phyloP scores from a whole-genome alignment of 805 yeast genomes.

The Hermanozyma aechmeae region DNA sequence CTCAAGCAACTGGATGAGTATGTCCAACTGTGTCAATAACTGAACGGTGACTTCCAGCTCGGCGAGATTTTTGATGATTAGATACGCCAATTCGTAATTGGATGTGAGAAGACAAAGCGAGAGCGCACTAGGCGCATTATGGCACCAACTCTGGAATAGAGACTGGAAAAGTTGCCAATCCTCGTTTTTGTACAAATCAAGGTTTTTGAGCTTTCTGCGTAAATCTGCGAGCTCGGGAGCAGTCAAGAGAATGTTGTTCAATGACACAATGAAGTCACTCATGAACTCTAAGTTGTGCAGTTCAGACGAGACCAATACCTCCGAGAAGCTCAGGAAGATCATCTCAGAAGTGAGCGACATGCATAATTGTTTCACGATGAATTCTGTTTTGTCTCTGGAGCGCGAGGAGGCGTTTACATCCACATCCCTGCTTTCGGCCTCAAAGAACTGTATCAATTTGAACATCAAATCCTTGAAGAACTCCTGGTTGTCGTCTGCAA shows the following conservation, averaged over 20 bases:
- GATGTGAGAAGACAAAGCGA: slow-evolving; percentile 81
- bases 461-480: slow-evolving; percentile 70
- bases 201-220: slow-evolving; percentile 51
- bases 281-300: slow-evolving; percentile 61
- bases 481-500: slow-evolving; percentile 66
- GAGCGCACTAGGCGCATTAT: slow-evolving; percentile 80
- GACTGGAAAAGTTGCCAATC: slow-evolving; percentile 66
- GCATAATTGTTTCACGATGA: slow-evolving; percentile 77
- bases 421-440: slow-evolving; percentile 38
- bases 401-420: slow-evolving; percentile 13
- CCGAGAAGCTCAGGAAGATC: slow-evolving; percentile 72
- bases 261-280: slow-evolving; percentile 73
- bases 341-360: slow-evolving; percentile 73
- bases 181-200: slow-evolving; percentile 43
- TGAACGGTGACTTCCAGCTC: slow-evolving; percentile 75
- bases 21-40: slow-evolving; percentile 77
- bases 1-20: slow-evolving; percentile 81
- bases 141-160: slow-evolving; percentile 85
- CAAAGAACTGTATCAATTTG: slow-evolving; percentile 60
- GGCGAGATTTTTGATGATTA: slow-evolving; percentile 72
- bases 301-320: slow-evolving; percentile 46
- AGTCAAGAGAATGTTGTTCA: slow-evolving; percentile 77
- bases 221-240: slow-evolving; percentile 71
- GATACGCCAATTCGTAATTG: slow-evolving; percentile 78
- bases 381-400: slow-evolving; percentile 54